A percentile compares a stretch with the other conserved stretches of the same genome.
phyloP scores from a whole-genome alignment of 805 yeast species.

The Ogataea wickerhamii region DNA sequence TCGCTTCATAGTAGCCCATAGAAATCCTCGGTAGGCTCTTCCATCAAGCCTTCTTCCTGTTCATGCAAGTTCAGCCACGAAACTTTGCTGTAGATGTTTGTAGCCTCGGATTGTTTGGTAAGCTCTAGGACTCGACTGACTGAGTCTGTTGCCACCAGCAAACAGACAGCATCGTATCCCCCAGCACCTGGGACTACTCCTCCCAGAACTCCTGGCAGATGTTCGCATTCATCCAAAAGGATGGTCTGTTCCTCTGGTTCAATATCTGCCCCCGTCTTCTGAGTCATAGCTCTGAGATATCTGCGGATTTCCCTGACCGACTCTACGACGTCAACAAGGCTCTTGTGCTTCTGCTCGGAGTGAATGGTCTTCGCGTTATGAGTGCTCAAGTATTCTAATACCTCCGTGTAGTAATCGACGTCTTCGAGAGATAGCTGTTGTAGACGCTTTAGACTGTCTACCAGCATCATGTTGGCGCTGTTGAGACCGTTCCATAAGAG shows the following conservation, averaged over 20 bases:
- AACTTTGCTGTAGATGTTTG: constrained; percentile 42
- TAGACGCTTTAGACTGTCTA: constrained; percentile 44
- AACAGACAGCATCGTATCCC: constrained; percentile 88
- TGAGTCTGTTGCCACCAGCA: constrained; percentile 53
- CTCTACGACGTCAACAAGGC: constrained; percentile 33
- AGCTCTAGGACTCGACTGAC: constrained; percentile 31
- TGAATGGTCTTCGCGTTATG: constrained; percentile 15
- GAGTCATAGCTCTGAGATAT: constrained; percentile 58
- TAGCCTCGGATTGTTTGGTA: constrained; percentile 10
- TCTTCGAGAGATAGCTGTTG: constrained; percentile 30
- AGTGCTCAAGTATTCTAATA: constrained; percentile 19
- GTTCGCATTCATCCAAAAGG: constrained; percentile 56
- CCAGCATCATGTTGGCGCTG: constrained; percentile 53
- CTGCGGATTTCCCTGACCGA: constrained; percentile 52
- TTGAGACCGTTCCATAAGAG: constrained; percentile 55
- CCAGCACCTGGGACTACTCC: constrained; percentile 99
- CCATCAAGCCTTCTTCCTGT: constrained; percentile 54
- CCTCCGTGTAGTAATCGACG: constrained; percentile 34
- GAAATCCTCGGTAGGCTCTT: constrained; percentile 40
- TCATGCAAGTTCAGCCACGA: constrained; percentile 68
- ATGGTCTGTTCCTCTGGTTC: constrained; percentile 79
- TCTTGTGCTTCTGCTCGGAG: constrained; percentile 6
- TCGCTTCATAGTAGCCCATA: constrained; percentile 20
- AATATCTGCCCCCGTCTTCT: constrained; percentile 72
- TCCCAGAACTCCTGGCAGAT: constrained; percentile 73